Conservation (phyloP, 257 asterid species). For the Penstemon davidsonii region DNA sequence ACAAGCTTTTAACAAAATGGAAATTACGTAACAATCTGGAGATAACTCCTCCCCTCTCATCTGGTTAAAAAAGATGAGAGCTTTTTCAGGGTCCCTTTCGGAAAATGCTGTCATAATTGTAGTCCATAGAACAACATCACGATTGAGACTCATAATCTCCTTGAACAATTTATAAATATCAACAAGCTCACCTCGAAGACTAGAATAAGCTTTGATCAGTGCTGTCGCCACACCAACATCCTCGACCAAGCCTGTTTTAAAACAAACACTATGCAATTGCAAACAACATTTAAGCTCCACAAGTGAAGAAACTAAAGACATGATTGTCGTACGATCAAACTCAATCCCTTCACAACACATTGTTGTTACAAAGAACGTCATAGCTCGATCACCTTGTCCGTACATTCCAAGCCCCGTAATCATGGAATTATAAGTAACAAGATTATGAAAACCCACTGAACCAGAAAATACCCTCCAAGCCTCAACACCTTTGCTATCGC, state of each 20-base stretch:
- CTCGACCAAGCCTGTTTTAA: slow-evolving; percentile 48
- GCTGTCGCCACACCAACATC: slow-evolving; percentile 73
- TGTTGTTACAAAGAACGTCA: slow-evolving; percentile 34
- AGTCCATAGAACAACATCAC: slow-evolving; percentile 85
- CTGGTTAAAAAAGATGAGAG: slow-evolving; percentile 54
- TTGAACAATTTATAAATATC: slow-evolving; percentile 57
- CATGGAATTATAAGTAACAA: slow-evolving; percentile 78
- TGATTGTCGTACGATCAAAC: slow-evolving; percentile 63
- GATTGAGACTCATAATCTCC: slow-evolving; percentile 39
- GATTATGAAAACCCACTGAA: slow-evolving; percentile 46
- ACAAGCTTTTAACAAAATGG: slow-evolving; percentile 72
- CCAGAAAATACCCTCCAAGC: slow-evolving; percentile 61
- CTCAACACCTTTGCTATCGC: slow-evolving; percentile 30
- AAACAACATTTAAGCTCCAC: slow-evolving; percentile 42
- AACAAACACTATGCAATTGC: slow-evolving; percentile 59
- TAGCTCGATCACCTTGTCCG: slow-evolving; percentile 44
- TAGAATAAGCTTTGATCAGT: slow-evolving; percentile 63
- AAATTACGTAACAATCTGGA: slow-evolving; percentile 60
- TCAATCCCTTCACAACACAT: slow-evolving; percentile 56
- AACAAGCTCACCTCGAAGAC: slow-evolving; percentile 46
- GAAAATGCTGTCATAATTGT: slow-evolving; percentile 57
- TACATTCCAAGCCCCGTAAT: slow-evolving; percentile 55
- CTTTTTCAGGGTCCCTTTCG: slow-evolving; percentile 54
- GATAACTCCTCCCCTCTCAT: slow-evolving; percentile 44
- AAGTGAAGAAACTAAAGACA: slow-evolving; percentile 53